Percentiles rank a stretch among this genome's conserved stretches.
These are phyloP conservation scores for Xylaria flabelliformis DNA, from an alignment of 495 filamentous ascomycete species.

Conservation along the genomic window DNA sequence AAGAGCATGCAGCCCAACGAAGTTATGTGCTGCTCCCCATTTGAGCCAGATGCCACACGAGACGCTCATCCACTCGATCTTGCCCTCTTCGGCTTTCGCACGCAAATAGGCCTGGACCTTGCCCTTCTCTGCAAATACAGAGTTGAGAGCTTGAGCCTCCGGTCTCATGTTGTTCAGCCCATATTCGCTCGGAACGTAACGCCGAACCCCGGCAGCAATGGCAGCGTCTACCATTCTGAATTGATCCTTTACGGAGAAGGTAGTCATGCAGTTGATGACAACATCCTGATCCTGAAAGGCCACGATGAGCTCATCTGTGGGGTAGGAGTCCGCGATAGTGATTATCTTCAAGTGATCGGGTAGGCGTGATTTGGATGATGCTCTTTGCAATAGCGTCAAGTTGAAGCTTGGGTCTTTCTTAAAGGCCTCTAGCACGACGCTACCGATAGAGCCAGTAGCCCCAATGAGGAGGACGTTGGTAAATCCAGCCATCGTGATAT, in stretches of 20 bases:
- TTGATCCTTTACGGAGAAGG: conserved; percentile 43
- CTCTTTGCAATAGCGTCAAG: conserved; percentile 37
- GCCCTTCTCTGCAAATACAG: conserved; percentile 52
- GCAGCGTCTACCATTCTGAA: conserved; percentile 58
- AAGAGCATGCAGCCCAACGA: conserved; percentile 44
- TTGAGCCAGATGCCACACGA: conserved; percentile 52
- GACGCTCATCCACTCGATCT: conserved; percentile 50
- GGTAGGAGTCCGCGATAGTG: conserved; percentile 37
- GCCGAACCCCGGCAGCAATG: conserved; percentile 52
- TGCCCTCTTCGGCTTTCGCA: conserved; percentile 37
- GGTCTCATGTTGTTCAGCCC: conserved; percentile 68
- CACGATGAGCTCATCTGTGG: conserved; percentile 30
- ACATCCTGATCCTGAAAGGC: conserved; percentile 38
- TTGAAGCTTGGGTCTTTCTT: conserved; percentile 33
- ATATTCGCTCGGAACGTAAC: conserved; percentile 68
- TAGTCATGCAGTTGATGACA: conserved; percentile 42
- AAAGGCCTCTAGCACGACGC: conserved; percentile 34
- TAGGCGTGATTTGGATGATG: conserved; percentile 34
- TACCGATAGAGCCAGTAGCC: conserved; percentile 36
- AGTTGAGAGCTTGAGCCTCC: conserved; percentile 42
- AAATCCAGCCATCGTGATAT: conserved; percentile 28
- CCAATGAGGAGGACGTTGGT: conserved; percentile 40
- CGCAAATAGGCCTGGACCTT: conserved; percentile 49
- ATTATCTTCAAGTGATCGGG: conserved; percentile 28
- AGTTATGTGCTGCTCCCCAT: conserved; percentile 45